Base-by-base conservation (phyloP, 2,329 filamentous ascomycete species). In the Zelopaecilomyces penicillatus region DNA sequence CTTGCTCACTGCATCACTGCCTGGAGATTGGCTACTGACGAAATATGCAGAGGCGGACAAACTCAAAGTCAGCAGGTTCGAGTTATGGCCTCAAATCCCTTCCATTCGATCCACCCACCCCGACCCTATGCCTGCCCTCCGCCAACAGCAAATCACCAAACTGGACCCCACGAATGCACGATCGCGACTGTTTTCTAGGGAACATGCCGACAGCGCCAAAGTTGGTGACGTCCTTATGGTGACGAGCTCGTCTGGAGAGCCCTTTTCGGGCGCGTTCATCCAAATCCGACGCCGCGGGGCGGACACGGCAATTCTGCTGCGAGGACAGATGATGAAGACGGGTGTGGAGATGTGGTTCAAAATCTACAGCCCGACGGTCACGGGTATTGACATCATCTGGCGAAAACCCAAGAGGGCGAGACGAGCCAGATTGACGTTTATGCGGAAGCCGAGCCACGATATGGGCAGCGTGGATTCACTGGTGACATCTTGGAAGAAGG, bases 321-420 rank as follows among this genome's bases (percentile, higher is more conserved):
- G 93, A 45, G 91, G 91, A 57, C 82, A 94, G 61, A 70, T 98
- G 56, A 90, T 87, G 54, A 80, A 86, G 56, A 80, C 94, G 5
- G 87, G 87, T 49, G 87, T 95, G 48, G 93, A 98, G 76, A 93
- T 95, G 87, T 95, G 88, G 83, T 89, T 86, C 68, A 98, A 98
- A 74, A 75, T 97, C 47, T 97, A 93, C 73, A 87, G 81, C 60
- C 91, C 91, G 49, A 85, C 87, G 60, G 84, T 97, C 30, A 81
- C 85, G 62, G 87, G 87, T 52, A 88, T 98, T 59, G 91, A 98
- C 69, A 84, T 98, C 56, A 86, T 97, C 65, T 87, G 95, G 78
- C 75, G 91, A 57, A 77, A 80, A 52, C 76, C 79, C 60, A 93
- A 89, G 83, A 80, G 88, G 64, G 87, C 88, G 53, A 83, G 90